Conservation (phyloP, 2,329 filamentous ascomycete species). For the Xylariales sp. region DNA sequence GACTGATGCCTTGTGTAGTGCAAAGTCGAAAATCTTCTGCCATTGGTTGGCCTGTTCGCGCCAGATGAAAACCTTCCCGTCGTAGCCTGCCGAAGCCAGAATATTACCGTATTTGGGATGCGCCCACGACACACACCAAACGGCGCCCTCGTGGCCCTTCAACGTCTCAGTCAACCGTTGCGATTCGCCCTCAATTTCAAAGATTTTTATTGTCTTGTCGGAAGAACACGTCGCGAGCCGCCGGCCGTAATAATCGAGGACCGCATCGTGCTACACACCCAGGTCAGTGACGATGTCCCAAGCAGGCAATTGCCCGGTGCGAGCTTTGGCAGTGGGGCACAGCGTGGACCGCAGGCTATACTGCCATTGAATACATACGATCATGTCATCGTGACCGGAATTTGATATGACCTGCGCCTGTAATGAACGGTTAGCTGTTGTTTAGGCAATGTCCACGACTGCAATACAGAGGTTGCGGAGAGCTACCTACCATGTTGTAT, state of each 20-base stretch:
- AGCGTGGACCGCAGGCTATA: too few species aligned
- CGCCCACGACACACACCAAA: constrained; percentile 97
- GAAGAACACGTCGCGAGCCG: constrained; percentile 95
- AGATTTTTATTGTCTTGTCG: constrained; percentile 98
- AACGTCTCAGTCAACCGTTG: constrained; percentile 89
- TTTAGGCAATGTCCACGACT: too few species aligned
- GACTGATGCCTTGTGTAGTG: constrained; percentile 89
- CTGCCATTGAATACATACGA: constrained; percentile 68
- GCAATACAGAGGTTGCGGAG: too few species aligned
- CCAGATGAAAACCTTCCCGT: constrained; percentile 98
- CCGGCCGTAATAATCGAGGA: constrained; percentile 96
- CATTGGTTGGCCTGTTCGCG: constrained; percentile 75
- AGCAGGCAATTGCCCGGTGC: background rate
- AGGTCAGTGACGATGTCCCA: constrained; percentile 14
- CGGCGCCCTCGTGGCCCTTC: constrained; percentile 93
- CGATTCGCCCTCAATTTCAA: constrained; percentile 90
- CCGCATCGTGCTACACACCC: constrained; percentile 76
- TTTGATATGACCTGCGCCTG: constrained; percentile 71
- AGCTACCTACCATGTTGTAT: constrained; percentile 4
- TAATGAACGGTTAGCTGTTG: constrained; percentile 3
- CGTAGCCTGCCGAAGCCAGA: constrained; percentile 89
- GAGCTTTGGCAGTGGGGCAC: background rate
- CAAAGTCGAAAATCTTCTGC: constrained; percentile 89
- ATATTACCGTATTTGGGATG: constrained; percentile 99
- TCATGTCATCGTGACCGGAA: constrained; percentile 97